Conservation (phyloP, 371 early-diverging fungal genomes). For the Thermomucor indicae-seudaticae region DNA sequence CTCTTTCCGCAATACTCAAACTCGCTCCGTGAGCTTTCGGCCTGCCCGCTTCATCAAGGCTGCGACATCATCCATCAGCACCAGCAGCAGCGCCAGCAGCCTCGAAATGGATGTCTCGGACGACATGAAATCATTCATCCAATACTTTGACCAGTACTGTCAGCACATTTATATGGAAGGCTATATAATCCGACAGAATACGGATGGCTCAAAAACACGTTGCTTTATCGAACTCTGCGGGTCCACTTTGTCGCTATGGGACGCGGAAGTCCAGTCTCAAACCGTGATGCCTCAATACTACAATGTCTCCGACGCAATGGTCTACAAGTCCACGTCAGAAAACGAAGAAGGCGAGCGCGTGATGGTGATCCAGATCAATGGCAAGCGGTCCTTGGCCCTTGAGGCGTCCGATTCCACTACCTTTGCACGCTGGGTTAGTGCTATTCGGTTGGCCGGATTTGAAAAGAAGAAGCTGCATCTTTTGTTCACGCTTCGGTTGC, state of each 20-base stretch:
- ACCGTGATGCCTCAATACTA: slow-evolving; percentile 61
- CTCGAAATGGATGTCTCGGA: neutral
- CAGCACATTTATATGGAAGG: slow-evolving; percentile 71
- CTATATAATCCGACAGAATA: slow-evolving; percentile 59
- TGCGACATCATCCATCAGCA: neutral
- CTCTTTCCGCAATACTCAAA: slow-evolving; percentile 5
- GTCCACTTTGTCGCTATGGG: slow-evolving; percentile 62
- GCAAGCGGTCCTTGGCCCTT: slow-evolving; percentile 43
- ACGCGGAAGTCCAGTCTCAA: slow-evolving; percentile 28
- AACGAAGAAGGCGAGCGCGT: slow-evolving; percentile 36
- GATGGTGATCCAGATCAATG: slow-evolving; percentile 33
- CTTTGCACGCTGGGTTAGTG: slow-evolving; percentile 53
- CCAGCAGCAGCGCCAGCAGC: neutral
- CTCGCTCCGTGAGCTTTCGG: slow-evolving; percentile 14
- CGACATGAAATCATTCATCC: slow-evolving; percentile 23
- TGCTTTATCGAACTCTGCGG: slow-evolving; percentile 73
- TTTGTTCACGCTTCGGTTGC: slow-evolving; percentile 60
- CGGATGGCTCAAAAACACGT: slow-evolving; percentile 50
- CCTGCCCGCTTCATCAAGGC: slow-evolving; percentile 17
- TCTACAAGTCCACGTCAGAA: slow-evolving; percentile 32
- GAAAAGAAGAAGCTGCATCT: slow-evolving; percentile 72
- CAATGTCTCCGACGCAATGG: slow-evolving; percentile 57
- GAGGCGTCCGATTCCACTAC: slow-evolving; percentile 50
- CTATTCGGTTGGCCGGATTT: slow-evolving; percentile 71
- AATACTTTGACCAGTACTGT: slow-evolving; percentile 49